Evolutionary conservation across 176 grass and related monocot genomes (phyloP), one percentile per base, ranked within the genome.

Genomic region (bread wheat (Triticum aestivum)): DNA sequence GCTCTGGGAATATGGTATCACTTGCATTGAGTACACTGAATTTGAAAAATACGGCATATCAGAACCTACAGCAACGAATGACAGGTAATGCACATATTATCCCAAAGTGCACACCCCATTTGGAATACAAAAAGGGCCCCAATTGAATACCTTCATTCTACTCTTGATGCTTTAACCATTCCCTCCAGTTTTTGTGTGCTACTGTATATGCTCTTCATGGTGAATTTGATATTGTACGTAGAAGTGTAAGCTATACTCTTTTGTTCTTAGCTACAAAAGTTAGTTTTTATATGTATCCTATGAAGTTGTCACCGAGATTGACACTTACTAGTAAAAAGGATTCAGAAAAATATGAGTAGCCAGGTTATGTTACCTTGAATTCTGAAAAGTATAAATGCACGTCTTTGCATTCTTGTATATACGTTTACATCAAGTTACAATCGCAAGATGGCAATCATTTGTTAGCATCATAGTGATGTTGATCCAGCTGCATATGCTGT

Each of bases 11-110:
- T 98, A 98, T 92, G 96, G 96, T 84, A 96, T 98, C 79, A 88
- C 87, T 91, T 98, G 96, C 76, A 92, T 98, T 65, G 96, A 98
- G 71, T 98, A 98, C 79, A 98, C 96, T 51, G 96, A 98, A 88
- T 98, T 98, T 63, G 93, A 94, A 84, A 98, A 96, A 79, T 98
- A 92, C 9, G 93, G 91, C 77, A 94, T 96, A 82, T 88, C 79
- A 21, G 91, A 96, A 78, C 87, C 88, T 75, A 73, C 93, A 83
- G n/a, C 91, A 56, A 86, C 79, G 84, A 87, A 86, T 80, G 73
- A 61, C 47, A 95, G 91, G 96, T 98, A 94, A 42, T 61, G 29
- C 8, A 37, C 61, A 80, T 23, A 54, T 62, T 88, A 12, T 79
- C 51, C 27, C 17, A 33, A 69, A 41, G 20, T 29, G 32, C 20